Conservation (phyloP, 306 rosid genomes). For the Dalbergia oliveri region DNA sequence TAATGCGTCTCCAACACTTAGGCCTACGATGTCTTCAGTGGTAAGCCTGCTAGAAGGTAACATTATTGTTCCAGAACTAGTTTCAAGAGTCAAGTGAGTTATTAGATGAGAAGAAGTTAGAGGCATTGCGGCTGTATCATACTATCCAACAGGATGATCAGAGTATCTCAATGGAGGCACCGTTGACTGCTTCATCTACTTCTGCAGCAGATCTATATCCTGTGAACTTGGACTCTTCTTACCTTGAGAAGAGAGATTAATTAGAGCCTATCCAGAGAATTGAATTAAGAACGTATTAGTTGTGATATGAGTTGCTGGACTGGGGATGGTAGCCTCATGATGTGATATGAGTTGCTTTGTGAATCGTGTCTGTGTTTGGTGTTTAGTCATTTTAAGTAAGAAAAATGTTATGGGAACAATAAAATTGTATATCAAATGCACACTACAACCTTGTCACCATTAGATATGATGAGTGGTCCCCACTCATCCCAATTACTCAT, state of each 20-base stretch:
- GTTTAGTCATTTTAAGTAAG: too few species aligned
- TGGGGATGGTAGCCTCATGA: too few species aligned
- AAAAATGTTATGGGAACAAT: too few species aligned
- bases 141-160: neutral
- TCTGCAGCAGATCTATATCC: constrained; percentile 43
- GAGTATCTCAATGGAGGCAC: constrained; percentile 23
- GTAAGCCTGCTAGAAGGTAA: constrained; percentile 54
- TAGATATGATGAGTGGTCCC: too few species aligned
- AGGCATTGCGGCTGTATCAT: constrained; percentile 28
- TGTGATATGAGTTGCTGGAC: too few species aligned
- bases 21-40: constrained; percentile 54
- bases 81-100: constrained; percentile 34
- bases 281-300: too few species aligned
- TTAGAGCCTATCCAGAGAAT: neutral
- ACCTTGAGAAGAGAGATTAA: constrained; percentile 37
- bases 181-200: constrained; percentile 42
- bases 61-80: constrained; percentile 20
- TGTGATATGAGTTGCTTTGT: too few species aligned
- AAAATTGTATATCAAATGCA: too few species aligned
- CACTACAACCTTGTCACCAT: too few species aligned
- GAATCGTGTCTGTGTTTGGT: too few species aligned
- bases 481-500: too few species aligned
- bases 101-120: constrained; percentile 43
- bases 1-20: constrained; percentile 31
- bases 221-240: constrained; percentile 39